Percentiles rank a stretch among this genome's conserved stretches.
phyloP scores from a whole-genome alignment of 2,329 filamentous ascomycete genomes.

The Chrysoporthe cubensis region DNA sequence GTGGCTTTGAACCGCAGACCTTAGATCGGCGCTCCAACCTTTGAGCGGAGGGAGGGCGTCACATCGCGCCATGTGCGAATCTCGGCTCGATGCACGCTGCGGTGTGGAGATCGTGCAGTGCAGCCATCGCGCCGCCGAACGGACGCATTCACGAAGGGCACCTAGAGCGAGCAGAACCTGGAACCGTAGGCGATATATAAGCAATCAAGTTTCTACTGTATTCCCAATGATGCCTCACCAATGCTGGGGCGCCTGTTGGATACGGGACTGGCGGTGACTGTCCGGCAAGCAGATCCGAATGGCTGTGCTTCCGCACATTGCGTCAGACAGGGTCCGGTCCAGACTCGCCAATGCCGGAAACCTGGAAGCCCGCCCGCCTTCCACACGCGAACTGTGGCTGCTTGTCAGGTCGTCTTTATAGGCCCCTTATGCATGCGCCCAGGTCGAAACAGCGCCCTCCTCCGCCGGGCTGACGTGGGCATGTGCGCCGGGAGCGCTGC shows the following conservation, averaged over 20 bases:
- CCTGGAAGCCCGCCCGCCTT: background rate
- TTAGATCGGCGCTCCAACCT: background rate
- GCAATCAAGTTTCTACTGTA: too few relatives aligned
- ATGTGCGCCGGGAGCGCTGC: conserved; percentile 1
- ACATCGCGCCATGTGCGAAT: conserved; percentile 1
- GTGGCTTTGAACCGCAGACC: conserved; percentile 1
- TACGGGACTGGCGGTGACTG: background rate
- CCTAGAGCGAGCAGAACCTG: background rate
- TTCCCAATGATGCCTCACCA: too few relatives aligned
- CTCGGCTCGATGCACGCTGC: conserved; percentile 5
- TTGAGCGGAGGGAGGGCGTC: background rate
- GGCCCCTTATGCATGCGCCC: background rate
- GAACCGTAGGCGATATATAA: background rate
- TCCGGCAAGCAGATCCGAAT: background rate
- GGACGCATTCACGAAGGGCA: background rate
- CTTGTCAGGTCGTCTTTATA: background rate
- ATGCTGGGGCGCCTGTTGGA: too few relatives aligned
- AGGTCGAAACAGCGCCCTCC: background rate
- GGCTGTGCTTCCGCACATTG: background rate
- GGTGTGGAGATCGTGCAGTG: background rate
- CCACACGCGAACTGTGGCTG: background rate
- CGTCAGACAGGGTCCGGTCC: background rate
- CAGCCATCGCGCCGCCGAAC: too few relatives aligned
- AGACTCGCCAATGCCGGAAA: background rate
- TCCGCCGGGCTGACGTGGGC: background rate